phyloP scores from a whole-genome alignment of 176 grass and related monocot genomes.

The Otatea glauca region DNA sequence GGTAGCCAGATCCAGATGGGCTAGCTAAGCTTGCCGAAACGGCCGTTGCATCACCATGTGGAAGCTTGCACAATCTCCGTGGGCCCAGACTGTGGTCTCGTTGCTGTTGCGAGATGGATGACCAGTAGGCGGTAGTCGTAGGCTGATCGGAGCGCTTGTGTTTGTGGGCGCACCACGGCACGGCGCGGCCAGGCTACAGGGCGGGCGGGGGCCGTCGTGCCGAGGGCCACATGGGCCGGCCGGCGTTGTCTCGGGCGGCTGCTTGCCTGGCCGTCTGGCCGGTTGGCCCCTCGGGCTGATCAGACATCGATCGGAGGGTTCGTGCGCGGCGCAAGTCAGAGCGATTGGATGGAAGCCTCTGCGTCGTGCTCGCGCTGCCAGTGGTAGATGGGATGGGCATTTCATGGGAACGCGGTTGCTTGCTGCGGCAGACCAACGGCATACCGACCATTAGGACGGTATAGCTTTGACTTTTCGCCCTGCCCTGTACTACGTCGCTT shows the following conservation, averaged over 20 bases:
- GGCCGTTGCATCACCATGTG: conserved; percentile 14
- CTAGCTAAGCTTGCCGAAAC: not conserved
- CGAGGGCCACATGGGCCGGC: conserved; percentile 35
- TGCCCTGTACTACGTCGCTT: not conserved
- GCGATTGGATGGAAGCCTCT: conserved; percentile 23
- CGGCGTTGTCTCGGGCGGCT: not conserved
- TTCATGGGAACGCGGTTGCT: conserved; percentile 15
- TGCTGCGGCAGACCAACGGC: not conserved
- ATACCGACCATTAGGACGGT: not conserved
- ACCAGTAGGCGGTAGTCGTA: not conserved
- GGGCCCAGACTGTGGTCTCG: conserved; percentile 42
- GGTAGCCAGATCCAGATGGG: not conserved
- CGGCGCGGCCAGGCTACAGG: not conserved
- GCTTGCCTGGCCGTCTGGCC: conserved; percentile 6
- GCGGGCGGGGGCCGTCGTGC: not conserved
- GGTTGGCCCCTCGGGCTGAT: not conserved
- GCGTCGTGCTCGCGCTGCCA: not conserved
- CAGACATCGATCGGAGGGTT: not conserved
- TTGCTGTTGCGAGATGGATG: conserved; percentile 42
- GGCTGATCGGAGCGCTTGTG: not conserved
- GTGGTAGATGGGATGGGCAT: too few species aligned
- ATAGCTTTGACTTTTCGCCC: not conserved
- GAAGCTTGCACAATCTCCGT: conserved; percentile 15
- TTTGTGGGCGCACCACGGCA: not conserved
- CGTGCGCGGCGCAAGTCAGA: not conserved